A percentile compares a stretch with the other conserved stretches of the same genome.
phyloP scores from a whole-genome alignment of 2,329 filamentous ascomycete genomes.

The Verticillium longisporum region DNA sequence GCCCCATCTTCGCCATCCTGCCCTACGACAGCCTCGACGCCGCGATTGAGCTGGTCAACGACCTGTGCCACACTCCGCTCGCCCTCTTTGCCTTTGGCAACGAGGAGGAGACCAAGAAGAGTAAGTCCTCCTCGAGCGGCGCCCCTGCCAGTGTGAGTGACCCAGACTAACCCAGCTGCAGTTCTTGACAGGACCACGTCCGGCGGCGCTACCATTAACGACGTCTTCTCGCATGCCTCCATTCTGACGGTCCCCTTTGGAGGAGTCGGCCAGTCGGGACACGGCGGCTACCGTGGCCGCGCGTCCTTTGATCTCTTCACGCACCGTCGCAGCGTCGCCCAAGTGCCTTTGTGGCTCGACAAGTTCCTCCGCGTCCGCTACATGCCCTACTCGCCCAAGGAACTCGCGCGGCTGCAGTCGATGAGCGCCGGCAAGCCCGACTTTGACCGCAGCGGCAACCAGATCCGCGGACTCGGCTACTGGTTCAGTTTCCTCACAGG shows the following conservation, averaged over 20 bases:
- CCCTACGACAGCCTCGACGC: conserved; percentile 75
- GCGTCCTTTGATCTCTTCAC: conserved; percentile 65
- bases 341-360: conserved; percentile 62
- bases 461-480: conserved; percentile 43
- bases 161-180: conserved; percentile 18
- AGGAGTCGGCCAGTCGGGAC: conserved; percentile 73
- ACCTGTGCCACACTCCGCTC: conserved; percentile 76
- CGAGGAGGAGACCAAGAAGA: conserved; percentile 67
- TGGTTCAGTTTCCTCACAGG: conserved; percentile 45
- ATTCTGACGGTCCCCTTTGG: conserved; percentile 72
- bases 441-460: conserved; percentile 55
- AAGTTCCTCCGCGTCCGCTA: conserved; percentile 60
- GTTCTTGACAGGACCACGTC: conserved; percentile 58
- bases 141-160: not conserved
- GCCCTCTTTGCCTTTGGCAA: conserved; percentile 80
- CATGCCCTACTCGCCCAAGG: conserved; percentile 48
- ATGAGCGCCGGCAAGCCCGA: conserved; percentile 42
- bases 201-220: conserved; percentile 62
- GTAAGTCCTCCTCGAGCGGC: conserved; percentile 35
- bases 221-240: conserved; percentile 45
- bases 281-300: conserved; percentile 71
- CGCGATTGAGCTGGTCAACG: conserved; percentile 75
- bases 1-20: conserved; percentile 81
- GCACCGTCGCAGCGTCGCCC: conserved; percentile 50
- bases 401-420: conserved; percentile 36